Conservation (phyloP, 2,329 filamentous ascomycete genomes). For the Neonectria faginata region DNA sequence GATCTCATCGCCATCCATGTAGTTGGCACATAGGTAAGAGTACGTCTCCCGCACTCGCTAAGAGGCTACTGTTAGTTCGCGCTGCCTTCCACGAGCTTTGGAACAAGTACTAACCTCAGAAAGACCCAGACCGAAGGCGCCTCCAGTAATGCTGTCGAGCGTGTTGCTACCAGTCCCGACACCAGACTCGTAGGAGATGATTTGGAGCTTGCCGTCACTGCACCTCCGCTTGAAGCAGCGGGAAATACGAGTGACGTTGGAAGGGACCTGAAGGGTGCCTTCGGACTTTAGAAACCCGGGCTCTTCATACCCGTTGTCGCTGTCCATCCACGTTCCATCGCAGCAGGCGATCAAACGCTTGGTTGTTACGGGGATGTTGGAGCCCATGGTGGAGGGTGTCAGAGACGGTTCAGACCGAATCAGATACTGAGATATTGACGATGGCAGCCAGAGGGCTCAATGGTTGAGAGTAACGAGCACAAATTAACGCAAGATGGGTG, state of each 20-base stretch:
- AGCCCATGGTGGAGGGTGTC: slow-evolving; percentile 2
- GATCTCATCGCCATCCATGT: slow-evolving; percentile 68
- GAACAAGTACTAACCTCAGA: slow-evolving; percentile 56
- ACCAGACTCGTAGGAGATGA: slow-evolving; percentile 71
- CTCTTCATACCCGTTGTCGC: slow-evolving; percentile 61
- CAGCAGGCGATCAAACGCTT: slow-evolving; percentile 66
- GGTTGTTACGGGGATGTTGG: slow-evolving; percentile 25
- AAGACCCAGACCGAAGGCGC: slow-evolving; percentile 67
- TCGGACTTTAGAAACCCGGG: slow-evolving; percentile 51
- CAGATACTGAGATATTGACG: not conserved
- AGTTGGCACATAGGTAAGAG: slow-evolving; percentile 71
- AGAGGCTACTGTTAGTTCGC: slow-evolving; percentile 18
- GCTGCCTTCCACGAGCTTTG: not conserved
- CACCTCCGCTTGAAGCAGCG: slow-evolving; percentile 65
- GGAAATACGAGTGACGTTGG: slow-evolving; percentile 71
- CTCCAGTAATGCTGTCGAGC: slow-evolving; percentile 64
- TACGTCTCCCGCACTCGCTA: slow-evolving; percentile 71
- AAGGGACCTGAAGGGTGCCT: slow-evolving; percentile 62
- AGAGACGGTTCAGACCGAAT: not conserved
- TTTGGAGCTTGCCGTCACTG: slow-evolving; percentile 65
- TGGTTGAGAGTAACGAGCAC: not conserved
- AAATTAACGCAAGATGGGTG: not conserved
- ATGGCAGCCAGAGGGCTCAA: not conserved
- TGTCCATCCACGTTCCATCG: slow-evolving; percentile 67
- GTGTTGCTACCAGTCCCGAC: slow-evolving; percentile 66